Base-by-base conservation (phyloP, 129 eudicot species). In the Flaveria ramosissima region DNA sequence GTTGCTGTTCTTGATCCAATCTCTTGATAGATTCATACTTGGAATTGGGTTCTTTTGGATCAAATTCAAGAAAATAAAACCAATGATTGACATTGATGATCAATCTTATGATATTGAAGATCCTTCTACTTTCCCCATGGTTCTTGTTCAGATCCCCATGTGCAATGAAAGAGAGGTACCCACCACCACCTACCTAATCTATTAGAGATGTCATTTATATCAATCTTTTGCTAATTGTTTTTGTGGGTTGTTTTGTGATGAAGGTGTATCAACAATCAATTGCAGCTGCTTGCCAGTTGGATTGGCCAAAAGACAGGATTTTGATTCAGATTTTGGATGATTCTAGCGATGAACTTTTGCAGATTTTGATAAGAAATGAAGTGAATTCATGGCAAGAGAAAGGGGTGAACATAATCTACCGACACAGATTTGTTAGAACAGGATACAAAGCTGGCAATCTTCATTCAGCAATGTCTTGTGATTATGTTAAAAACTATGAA, bases 111-210 rank as follows among this genome's bases (percentile, higher is more conserved):
- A 93, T 63, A 17, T 86, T 76, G 97, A 91, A 55, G 93, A 88
- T 85, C 81, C 83, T 48, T 68, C 75, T 24, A 77, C 65, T 64
- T 93, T 81, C 71, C 98, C 98, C 0, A 93, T 88, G 96, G 97
- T 93, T 82, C 95, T 93, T 83, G 96, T 93, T 67, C 98, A 93
- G 89, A 88, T 93, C 82, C 98, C 98, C 32, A 93, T 92, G 98
- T 88, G 98, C 72, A 86, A 92, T 84, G 98, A 92, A 83, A 84
- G 83, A 83, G 98, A 92, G 96, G 98, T 93, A 75, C 81, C 14
- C 71, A 70, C 41, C 41, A 36, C 41, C 41, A 36, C 41, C 41
- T 5, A 36, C 81, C 15, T 71, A 65, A 52, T 80, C 43, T 52
- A 8, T 17, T 43, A 55, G 36, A 48, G 53, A 48, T 48, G 4